Evolutionary conservation across 2,329 filamentous ascomycete genomes (phyloP).

Genomic region (Calonectria leucothoes): DNA sequence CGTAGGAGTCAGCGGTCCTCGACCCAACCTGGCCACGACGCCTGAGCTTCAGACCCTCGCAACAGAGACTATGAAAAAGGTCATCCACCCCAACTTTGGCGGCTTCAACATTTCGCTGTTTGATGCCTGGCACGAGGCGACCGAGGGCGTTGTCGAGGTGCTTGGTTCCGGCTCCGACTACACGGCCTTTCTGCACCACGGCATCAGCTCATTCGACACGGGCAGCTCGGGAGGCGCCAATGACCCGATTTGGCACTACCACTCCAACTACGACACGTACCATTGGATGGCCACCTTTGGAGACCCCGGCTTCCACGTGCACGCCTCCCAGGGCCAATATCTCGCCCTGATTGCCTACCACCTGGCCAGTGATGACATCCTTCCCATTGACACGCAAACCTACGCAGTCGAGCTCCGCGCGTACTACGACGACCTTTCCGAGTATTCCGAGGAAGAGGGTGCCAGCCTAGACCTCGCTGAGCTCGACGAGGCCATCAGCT

Average conservation of each 20-base stretch:
- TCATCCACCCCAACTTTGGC: constrained; percentile 71
- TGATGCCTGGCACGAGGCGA: constrained; percentile 53
- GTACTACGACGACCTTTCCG: constrained; percentile 52
- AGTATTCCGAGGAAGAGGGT: constrained; percentile 46
- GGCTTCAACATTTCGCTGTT: constrained; percentile 53
- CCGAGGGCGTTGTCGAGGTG: constrained; percentile 56
- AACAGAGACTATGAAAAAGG: constrained; percentile 68
- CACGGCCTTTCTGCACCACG: constrained; percentile 72
- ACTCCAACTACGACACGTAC: constrained; percentile 87
- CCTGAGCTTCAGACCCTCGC: constrained; percentile 76
- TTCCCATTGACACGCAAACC: constrained; percentile 55
- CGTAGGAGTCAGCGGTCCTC: constrained; percentile 69
- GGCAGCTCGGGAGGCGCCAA: constrained; percentile 57
- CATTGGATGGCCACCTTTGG: constrained; percentile 86
- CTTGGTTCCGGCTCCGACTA: constrained; percentile 76
- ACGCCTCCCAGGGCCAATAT: constrained; percentile 66
- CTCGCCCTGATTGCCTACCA: constrained; percentile 53
- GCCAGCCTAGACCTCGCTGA: constrained; percentile 51
- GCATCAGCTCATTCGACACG: constrained; percentile 64
- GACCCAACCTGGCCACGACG: constrained; percentile 69
- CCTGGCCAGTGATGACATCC: constrained; percentile 50
- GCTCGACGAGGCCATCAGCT: constrained; percentile 52
- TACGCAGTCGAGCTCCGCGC: constrained; percentile 53
- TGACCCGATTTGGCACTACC: constrained; percentile 78
- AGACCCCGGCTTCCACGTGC: constrained; percentile 73